Conservation (phyloP, 106 monocot species). For the Alisma plantagoaquatica region DNA sequence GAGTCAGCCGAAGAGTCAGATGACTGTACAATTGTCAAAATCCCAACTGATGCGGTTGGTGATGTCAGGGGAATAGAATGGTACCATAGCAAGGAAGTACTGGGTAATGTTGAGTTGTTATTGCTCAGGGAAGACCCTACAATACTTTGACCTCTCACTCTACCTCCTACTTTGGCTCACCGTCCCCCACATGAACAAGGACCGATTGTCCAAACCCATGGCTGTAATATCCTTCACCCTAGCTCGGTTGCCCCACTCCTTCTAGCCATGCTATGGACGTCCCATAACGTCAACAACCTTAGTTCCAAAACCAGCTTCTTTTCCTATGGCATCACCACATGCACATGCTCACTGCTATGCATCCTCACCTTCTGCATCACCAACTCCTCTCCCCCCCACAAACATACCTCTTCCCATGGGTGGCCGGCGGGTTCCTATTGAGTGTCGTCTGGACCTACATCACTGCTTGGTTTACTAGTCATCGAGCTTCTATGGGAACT, state of each 20-base stretch:
- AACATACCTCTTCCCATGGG: constrained; percentile 84
- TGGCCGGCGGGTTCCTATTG: constrained; percentile 89
- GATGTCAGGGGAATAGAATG: constrained; percentile 78
- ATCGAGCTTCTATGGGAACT: constrained; percentile 52
- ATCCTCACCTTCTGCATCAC: constrained; percentile 54
- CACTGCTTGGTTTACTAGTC: constrained; percentile 66
- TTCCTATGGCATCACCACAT: constrained; percentile 28
- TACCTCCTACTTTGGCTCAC: constrained; percentile 70
- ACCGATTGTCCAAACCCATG: constrained; percentile 84
- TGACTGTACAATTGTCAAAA: constrained; percentile 20
- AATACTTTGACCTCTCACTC: constrained; percentile 28
- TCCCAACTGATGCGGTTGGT: constrained; percentile 75
- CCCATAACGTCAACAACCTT: constrained; percentile 8
- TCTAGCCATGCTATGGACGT: constrained; percentile 68
- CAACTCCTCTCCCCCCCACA: constrained; percentile 39
- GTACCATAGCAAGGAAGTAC: constrained; percentile 35
- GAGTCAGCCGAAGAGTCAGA: constrained; percentile 58
- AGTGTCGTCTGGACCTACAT: constrained; percentile 93
- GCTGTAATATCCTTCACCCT: constrained; percentile 48
- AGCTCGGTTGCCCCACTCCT: constrained; percentile 79
- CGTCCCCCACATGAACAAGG: constrained; percentile 82
- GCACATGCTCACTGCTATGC: constrained; percentile 35
- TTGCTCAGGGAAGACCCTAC: constrained; percentile 31
- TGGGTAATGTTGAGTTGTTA: constrained; percentile 26
- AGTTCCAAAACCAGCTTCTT: constrained; percentile 9